phyloP scores from a whole-genome alignment of 345 rosid genomes.

The Pistacia vera region DNA sequence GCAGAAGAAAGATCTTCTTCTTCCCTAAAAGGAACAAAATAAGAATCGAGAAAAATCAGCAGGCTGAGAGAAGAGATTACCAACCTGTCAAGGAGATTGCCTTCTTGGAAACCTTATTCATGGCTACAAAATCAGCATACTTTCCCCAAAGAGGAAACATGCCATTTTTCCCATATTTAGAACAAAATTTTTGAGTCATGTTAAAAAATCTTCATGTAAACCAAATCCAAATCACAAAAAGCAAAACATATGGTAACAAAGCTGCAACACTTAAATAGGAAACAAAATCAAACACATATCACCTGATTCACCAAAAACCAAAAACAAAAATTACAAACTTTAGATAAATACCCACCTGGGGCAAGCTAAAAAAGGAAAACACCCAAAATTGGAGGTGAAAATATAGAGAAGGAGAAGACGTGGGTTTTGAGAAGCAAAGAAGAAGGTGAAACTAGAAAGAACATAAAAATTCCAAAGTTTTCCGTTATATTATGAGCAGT shows the following conservation, averaged over 20 bases:
- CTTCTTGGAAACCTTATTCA: background rate
- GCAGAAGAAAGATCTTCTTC: constrained; percentile 1
- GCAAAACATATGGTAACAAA: background rate
- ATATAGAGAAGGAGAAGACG: background rate
- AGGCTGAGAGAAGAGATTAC: constrained; percentile 8
- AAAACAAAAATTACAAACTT: background rate
- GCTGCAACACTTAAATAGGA: background rate
- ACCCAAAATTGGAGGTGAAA: background rate
- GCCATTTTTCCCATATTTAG: constrained; percentile 19
- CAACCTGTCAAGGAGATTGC: constrained; percentile 27
- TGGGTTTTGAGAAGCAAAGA: background rate
- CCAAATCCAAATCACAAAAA: background rate
- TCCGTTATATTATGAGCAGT: constrained; percentile 41
- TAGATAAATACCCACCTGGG: background rate
- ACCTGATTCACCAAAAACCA: background rate
- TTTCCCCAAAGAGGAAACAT: constrained; percentile 29
- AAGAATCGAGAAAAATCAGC: constrained; percentile 21
- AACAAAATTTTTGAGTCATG: background rate
- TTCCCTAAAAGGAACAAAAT: constrained; percentile 14
- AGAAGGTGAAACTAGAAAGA: background rate
- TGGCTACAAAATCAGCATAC: constrained; percentile 16
- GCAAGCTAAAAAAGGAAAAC: background rate
- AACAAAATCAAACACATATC: constrained; percentile 2
- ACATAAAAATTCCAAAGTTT: constrained; percentile 21
- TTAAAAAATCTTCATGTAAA: background rate